These are phyloP conservation scores for Grammothele lineata DNA, from an alignment of 768 basidiomycete genomes.

Conservation along the genomic window DNA sequence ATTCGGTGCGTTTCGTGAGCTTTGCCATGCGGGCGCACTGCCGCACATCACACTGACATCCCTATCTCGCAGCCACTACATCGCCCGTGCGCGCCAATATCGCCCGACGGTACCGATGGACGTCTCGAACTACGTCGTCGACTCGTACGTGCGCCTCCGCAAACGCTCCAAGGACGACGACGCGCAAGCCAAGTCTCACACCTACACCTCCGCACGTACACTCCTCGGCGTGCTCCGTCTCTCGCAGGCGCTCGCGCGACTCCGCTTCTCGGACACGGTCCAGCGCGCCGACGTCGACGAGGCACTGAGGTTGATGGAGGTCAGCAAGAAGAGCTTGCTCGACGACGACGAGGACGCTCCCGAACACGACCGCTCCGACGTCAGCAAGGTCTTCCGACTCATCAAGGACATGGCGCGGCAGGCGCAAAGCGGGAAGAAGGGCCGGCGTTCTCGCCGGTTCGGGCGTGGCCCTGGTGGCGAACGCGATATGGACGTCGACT, in stretches of 20 bases:
- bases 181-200: slow-evolving; percentile 80
- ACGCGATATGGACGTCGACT: slow-evolving; percentile 63
- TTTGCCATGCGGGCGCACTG: neutral
- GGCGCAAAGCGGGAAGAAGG: slow-evolving; percentile 28
- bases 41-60: neutral
- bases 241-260: slow-evolving; percentile 89
- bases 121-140: slow-evolving; percentile 91
- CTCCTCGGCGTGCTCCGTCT: slow-evolving; percentile 92
- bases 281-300: slow-evolving; percentile 90
- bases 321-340: slow-evolving; percentile 86
- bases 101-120: slow-evolving; percentile 87
- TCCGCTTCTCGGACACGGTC: slow-evolving; percentile 80
- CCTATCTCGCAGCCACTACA: slow-evolving; percentile 90
- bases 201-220: slow-evolving; percentile 95
- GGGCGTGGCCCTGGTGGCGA: slow-evolving; percentile 70
- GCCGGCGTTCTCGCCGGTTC: slow-evolving; percentile 41
- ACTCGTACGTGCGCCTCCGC: slow-evolving; percentile 92
- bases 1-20: slow-evolving; percentile 62
- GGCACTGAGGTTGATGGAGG: slow-evolving; percentile 94
- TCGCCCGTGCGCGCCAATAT: slow-evolving; percentile 82
- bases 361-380: slow-evolving; percentile 65
- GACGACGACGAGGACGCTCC: slow-evolving; percentile 71
- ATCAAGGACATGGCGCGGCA: slow-evolving; percentile 77
- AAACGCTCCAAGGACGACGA: slow-evolving; percentile 91
- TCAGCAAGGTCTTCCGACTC: slow-evolving; percentile 84